These are phyloP conservation scores for Hygrophila difformis DNA, from an alignment of 257 asterid genomes.

Conservation along the genomic window DNA sequence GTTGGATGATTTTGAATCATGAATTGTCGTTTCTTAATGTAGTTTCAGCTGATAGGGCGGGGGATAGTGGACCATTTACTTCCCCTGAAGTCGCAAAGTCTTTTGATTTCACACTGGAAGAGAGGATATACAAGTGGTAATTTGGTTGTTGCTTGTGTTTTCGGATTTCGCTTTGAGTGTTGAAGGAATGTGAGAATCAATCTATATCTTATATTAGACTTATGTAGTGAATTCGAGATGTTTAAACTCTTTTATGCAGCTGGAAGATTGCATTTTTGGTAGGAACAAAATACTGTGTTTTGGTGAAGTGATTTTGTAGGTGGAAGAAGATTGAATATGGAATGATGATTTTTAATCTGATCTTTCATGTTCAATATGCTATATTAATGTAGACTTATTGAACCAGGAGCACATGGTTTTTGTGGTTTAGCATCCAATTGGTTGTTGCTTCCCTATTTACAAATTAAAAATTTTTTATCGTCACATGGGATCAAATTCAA, in stretches of 20 bases:
- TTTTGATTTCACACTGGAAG: slow-evolving; percentile 80
- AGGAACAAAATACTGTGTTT: too few relatives aligned
- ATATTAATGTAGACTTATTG: background rate
- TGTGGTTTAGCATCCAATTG: background rate
- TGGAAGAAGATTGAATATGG: background rate
- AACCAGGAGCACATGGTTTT: too few relatives aligned
- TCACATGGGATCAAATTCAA: too few relatives aligned
- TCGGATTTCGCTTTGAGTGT: too few relatives aligned
- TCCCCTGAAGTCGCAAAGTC: slow-evolving; percentile 78
- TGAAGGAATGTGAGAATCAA: background rate
- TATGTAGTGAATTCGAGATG: background rate
- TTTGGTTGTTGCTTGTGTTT: background rate
- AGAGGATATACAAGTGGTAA: slow-evolving; percentile 90
- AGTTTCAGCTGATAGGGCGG: slow-evolving; percentile 52
- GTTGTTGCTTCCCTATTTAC: too few relatives aligned
- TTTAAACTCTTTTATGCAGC: background rate
- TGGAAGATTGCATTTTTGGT: background rate
- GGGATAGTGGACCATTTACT: slow-evolving; percentile 43
- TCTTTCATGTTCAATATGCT: background rate
- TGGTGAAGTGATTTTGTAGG: slow-evolving; percentile 10
- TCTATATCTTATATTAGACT: background rate
- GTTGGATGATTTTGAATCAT: too few relatives aligned
- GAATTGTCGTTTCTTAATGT: slow-evolving; percentile 3
- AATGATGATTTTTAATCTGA: slow-evolving; percentile 1
- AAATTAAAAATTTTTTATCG: too few relatives aligned